phyloP scores from a whole-genome alignment of 768 basidiomycete species.

The Tephrocybe rancida region DNA sequence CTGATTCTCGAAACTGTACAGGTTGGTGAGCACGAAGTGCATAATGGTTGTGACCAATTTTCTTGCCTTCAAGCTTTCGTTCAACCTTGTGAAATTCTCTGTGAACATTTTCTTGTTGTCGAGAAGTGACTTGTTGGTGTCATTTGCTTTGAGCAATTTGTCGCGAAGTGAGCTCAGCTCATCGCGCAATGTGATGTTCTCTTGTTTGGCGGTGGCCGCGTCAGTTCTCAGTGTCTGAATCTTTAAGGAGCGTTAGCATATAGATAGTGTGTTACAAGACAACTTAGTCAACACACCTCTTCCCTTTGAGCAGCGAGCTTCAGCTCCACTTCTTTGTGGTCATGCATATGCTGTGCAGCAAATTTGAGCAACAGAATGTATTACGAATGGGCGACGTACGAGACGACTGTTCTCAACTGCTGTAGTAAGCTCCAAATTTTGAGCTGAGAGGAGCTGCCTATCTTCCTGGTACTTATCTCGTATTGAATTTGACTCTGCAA shows the following conservation, averaged over 20 bases:
- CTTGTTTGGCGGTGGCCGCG: not conserved
- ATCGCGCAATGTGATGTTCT: not conserved
- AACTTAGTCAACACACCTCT: not conserved
- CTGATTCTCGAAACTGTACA: slow-evolving; percentile 3
- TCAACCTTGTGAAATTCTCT: not conserved
- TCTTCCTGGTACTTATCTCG: not conserved
- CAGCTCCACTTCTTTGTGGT: not conserved
- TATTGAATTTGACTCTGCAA: not conserved
- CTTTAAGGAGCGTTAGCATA: not conserved
- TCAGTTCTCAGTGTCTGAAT: not conserved
- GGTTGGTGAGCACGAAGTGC: no score
- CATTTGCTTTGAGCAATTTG: not conserved
- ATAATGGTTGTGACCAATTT: not conserved
- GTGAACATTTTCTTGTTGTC: slow-evolving; percentile 1
- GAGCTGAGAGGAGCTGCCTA: not conserved
- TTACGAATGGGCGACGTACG: not conserved
- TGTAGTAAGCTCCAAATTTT: not conserved
- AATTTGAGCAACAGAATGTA: no score
- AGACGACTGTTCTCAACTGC: not conserved
- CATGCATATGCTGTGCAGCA: not conserved
- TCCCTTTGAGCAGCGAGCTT: not conserved
- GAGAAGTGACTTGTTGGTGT: not conserved
- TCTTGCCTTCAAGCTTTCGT: slow-evolving; percentile 2
- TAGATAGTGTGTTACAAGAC: no score
- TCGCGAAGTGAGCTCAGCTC: slow-evolving; percentile 2